Base-by-base conservation (phyloP, 1,284 basidiomycete species). In the Cystobasidium pallidum region DNA sequence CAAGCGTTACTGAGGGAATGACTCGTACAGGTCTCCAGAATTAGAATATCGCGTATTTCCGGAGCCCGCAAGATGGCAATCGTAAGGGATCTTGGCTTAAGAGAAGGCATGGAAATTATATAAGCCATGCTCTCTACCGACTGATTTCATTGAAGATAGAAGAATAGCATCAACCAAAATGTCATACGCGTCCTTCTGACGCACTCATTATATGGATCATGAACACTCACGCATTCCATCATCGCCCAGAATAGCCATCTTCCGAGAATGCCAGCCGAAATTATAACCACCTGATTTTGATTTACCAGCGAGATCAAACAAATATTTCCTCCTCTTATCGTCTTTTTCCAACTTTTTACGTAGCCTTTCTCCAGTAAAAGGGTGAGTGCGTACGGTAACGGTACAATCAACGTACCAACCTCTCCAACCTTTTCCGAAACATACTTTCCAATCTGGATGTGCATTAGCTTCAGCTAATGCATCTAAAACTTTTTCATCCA, bases 241-340 rank as follows among this genome's bases (percentile, higher is more conserved):
- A 30, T 57, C 64, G 17, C 36, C 39, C n/a, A 78, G 41, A 66
- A 96, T 91, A 86, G 98, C 94, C 92, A 97, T 94, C 84, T 99
- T 99, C 65, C 93, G 84, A 41, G 91, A 88, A 82, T 97, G 93
- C 94, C 95, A 99, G 0, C 95, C 95, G 1, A 94, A 87, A 3
- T 89, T 90, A 78, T 90, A 92, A 77, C 86, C 89, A 2, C 96
- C 94, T 77, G 92, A 91, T 0, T 93, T 93, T 76, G 30, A 21
- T 36, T 61, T 92, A 91, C 13, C 89, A 88, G 75, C 88, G 85
- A 15, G 91, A 88, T n/a, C 95, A 82, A 51, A 84, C 83, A 62
- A 43, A 39, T 66, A 39, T n/a, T 76, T 57, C 2, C 75, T 76
- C 88, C 87, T 78, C 92, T 83, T 79, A 89, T 89, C 39, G 80